Evolutionary conservation across 2,329 filamentous ascomycete species (phyloP), one percentile per base, ranked within the genome.

Genomic region (Arthrobotrys megalospora): DNA sequence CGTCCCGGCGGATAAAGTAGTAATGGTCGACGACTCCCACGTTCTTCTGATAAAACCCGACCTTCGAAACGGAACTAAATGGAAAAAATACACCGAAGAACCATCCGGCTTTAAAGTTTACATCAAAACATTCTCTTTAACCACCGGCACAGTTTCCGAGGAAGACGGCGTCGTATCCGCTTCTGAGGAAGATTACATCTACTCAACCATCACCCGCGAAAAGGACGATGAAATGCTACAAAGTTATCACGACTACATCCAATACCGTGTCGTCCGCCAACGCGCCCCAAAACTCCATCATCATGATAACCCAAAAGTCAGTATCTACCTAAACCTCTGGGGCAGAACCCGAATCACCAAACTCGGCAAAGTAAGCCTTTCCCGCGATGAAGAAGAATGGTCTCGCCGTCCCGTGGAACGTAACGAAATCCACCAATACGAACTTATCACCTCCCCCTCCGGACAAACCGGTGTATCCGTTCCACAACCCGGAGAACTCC

Each of bases 361-460:
- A 36, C 19, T 62, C 4, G 73, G 67, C 3, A 70, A 65, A 69
- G 12, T 50, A 0, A 32, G 34, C 3, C 8, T 76, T 6, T 47
- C 72, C 14, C 14, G 34, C 14, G 66, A 70, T 1, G 52, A 60
- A 21, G 73, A 77, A 19, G 66, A 70, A 21, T 52, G 48, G 50
- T 50, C 58, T 43, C 58, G 66, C 60, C 73, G 62, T 43, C 73
- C 66, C 14, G 58, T 77, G 12, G 73, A 77, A 63, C 66, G 73
- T 38, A 77, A 63, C 50, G 73, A 77, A 48, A 77, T 77, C 50
- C 73, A 77, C 6, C 73, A 77, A 34, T 77, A 77, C 66, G 66
- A 77, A 71, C 73, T 77, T 41, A 71, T 68, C n/a, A 71, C 66
- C 43, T 70, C 66, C 4, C 60, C 45, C 8, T 19, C 55, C 3